phyloP scores from a whole-genome alignment of 352 stramenopile genomes.

The Poterioochromonas sp. region DNA sequence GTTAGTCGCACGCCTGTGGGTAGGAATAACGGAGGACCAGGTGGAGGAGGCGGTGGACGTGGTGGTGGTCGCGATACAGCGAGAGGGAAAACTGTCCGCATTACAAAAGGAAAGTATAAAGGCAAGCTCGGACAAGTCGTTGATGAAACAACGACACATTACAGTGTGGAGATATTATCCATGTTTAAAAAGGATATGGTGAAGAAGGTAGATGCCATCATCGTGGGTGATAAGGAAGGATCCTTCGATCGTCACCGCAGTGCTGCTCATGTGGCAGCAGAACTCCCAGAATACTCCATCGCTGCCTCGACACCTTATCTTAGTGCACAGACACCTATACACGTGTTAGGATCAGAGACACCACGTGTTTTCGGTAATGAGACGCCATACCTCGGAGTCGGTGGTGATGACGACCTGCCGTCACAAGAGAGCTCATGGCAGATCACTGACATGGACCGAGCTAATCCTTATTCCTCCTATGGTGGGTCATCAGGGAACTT shows the following conservation, averaged over 20 bases:
- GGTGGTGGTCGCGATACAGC: background rate
- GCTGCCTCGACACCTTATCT: background rate
- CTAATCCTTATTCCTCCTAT: background rate
- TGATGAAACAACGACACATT: background rate
- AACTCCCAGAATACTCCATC: background rate
- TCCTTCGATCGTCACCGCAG: background rate
- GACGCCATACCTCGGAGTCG: background rate
- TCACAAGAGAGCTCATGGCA: background rate
- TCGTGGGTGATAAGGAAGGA: background rate
- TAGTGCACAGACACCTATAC: background rate
- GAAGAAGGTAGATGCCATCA: background rate
- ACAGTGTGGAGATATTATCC: background rate
- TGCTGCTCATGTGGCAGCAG: background rate
- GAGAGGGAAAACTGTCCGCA: background rate
- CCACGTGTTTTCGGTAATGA: background rate
- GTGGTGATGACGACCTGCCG: background rate
- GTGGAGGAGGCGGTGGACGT: background rate
- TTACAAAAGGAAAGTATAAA: constrained; percentile 18
- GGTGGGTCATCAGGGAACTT: background rate
- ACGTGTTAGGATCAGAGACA: background rate
- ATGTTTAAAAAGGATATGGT: constrained; percentile 10
- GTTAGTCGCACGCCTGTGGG: background rate
- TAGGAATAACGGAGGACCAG: background rate
- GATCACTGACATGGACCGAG: background rate
- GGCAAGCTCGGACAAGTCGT: background rate